phyloP scores from a whole-genome alignment of 192 early-diverging fungal genomes.

The Funneliformis mosseae region DNA sequence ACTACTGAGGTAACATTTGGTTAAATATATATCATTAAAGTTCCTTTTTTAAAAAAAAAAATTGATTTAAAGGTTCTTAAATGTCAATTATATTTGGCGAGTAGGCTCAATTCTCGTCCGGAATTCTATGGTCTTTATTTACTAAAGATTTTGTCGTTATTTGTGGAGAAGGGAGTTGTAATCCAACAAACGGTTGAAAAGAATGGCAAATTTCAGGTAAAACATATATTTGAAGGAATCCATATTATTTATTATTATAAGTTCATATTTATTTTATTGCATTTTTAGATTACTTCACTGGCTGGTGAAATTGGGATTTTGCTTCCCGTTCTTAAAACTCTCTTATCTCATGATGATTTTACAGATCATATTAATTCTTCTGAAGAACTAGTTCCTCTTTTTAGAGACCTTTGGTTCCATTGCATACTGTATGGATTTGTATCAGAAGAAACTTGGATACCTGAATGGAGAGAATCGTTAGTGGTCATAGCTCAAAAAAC shows the following conservation, averaged over 20 bases:
- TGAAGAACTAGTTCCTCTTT: conserved; percentile 66
- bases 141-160: conserved; percentile 52
- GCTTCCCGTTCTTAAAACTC: conserved; percentile 61
- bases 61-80: conserved; percentile 45
- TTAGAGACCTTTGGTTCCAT: conserved; percentile 93
- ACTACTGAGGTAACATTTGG: conserved; percentile 1
- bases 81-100: conserved; percentile 53
- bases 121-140: conserved; percentile 61
- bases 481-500: conserved; percentile 79
- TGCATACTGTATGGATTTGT: conserved; percentile 78
- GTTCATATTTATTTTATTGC: background rate
- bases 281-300: conserved; percentile 42
- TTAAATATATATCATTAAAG: background rate
- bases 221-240: background rate
- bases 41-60: background rate
- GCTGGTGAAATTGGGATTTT: conserved; percentile 57
- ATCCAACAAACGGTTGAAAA: conserved; percentile 53
- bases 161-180: conserved; percentile 62
- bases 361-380: conserved; percentile 56
- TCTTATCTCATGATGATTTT: conserved; percentile 63
- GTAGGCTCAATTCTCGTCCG: conserved; percentile 48
- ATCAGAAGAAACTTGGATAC: conserved; percentile 71
- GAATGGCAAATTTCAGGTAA: conserved; percentile 46
- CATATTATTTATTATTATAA: background rate
- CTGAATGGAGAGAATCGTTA: conserved; percentile 73